These are phyloP conservation scores for Brettanomyces sp. DNA, from an alignment of 805 yeast genomes.

Conservation along the genomic window DNA sequence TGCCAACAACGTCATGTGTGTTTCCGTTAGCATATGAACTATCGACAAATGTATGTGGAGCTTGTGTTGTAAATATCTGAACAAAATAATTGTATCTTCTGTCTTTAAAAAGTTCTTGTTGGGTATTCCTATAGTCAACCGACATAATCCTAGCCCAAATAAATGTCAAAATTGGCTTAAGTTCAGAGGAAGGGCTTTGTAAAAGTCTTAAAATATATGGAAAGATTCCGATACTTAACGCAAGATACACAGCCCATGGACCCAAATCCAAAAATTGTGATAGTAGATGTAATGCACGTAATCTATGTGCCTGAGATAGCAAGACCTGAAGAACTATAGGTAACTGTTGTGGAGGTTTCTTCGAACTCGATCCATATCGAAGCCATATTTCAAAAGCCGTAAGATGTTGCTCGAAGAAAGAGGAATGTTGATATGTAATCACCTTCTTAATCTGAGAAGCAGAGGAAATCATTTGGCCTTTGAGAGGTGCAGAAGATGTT, in stretches of 20 bases:
- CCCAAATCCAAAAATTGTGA: conserved; percentile 88
- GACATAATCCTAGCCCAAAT: conserved; percentile 99
- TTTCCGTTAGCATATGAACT: conserved; percentile 4
- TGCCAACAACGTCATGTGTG: conserved; percentile 30
- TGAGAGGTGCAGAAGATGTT: neutral
- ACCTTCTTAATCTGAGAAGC: conserved; percentile 2
- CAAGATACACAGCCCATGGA: conserved; percentile 94
- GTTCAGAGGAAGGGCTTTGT: conserved; percentile 91
- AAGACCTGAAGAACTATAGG: conserved; percentile 91
- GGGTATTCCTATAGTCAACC: conserved; percentile 82
- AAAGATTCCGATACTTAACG: conserved; percentile 89
- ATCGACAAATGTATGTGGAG: conserved; percentile 13
- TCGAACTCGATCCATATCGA: conserved; percentile 75
- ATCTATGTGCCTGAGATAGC: conserved; percentile 86
- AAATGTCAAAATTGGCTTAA: conserved; percentile 87
- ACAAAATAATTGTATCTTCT: conserved; percentile 84
- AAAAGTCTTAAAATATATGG: conserved; percentile 86
- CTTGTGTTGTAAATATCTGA: conserved; percentile 51
- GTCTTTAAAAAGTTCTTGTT: conserved; percentile 85
- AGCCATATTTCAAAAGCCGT: conserved; percentile 97
- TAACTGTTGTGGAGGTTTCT: conserved; percentile 87
- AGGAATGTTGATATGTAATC: conserved; percentile 72
- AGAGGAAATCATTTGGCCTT: no score
- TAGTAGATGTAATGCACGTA: conserved; percentile 75
- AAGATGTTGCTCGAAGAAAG: conserved; percentile 90